Evolutionary conservation across 2,329 filamentous ascomycete species (phyloP), one percentile per base, ranked within the genome.

Genomic region (Cordyceps cicadae): DNA sequence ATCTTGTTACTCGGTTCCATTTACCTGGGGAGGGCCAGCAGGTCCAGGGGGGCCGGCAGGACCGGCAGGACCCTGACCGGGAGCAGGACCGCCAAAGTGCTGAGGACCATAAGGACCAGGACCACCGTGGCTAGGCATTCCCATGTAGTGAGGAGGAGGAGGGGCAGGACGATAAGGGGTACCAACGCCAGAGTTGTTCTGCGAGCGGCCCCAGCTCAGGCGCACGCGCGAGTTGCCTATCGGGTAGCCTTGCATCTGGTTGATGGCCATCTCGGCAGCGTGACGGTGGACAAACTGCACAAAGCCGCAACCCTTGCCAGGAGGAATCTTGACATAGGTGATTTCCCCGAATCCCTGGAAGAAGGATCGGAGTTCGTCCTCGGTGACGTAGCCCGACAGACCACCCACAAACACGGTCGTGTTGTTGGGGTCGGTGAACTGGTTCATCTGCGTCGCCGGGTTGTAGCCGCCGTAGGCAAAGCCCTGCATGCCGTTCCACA

Each of bases 321-420:
- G 93, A 59, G 94, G 94, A 62, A 99, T 99, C 87, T 99, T 99
- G 80, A 99, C 94, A 75, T 99, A 99, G 69, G 94, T 99, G 72
- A 99, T 99, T 75, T 99, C 94, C 63, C 94, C 94, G 66, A 99
- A 99, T 68, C 94, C 94, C 76, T 99, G 94, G 87, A 99, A 99
- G 84, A 99, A 99, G 0, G 92, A 97, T 65, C 94, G 91, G n/a
- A 99, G 88, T 81, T 99, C 94, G 70, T 99, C 94, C 80, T 99
- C 94, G 53, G 94, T 99, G 64, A 99, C 94, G 70, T 99, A 99
- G 66, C 94, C 94, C 43, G 92, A 97, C 5, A 99, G 86, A 59
- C 94, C 94, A 66, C 94, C 94, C 60, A 99, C 94, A 70, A 99
- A 99, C 64, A 99, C 94, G 21, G 94, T 99, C 19, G 94, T 99